phyloP scores from a whole-genome alignment of 768 basidiomycete species.

The Mycena sanguinolenta region DNA sequence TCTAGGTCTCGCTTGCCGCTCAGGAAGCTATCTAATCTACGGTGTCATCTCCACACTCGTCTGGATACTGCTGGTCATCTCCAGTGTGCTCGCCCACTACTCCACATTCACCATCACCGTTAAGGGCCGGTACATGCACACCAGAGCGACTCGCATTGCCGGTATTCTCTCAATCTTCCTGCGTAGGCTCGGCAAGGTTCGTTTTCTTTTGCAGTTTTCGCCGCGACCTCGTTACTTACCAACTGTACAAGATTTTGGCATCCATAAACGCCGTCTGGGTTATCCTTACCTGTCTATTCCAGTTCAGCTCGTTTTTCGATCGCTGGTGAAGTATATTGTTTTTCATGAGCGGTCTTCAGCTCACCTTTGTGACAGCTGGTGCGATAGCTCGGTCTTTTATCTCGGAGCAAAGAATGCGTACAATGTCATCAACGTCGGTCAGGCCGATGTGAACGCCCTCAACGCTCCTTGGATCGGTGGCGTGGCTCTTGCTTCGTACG shows the following conservation, averaged over 20 bases:
- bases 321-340: constrained; percentile 25
- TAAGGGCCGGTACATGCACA: constrained; percentile 31
- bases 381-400: constrained; percentile 42
- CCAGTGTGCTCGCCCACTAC: constrained; percentile 44
- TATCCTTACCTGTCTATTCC: constrained; percentile 43
- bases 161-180: constrained; percentile 40
- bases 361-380: constrained; percentile 24
- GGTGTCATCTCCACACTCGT: constrained; percentile 47
- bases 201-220: background rate
- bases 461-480: constrained; percentile 32
- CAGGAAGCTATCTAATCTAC: constrained; percentile 48
- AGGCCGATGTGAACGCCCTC: constrained; percentile 16
- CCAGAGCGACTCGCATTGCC: constrained; percentile 45
- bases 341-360: no score
- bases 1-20: constrained; percentile 51
- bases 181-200: constrained; percentile 39
- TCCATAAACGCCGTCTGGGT: constrained; percentile 43
- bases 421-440: constrained; percentile 38
- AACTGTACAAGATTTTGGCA: constrained; percentile 38
- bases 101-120: constrained; percentile 33
- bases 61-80: constrained; percentile 48
- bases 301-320: constrained; percentile 43
- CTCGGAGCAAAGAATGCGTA: constrained; percentile 36
- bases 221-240: background rate
- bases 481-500: constrained; percentile 29